phyloP scores from a whole-genome alignment of 768 basidiomycete species.

The Dioszegia aurantiaca region DNA sequence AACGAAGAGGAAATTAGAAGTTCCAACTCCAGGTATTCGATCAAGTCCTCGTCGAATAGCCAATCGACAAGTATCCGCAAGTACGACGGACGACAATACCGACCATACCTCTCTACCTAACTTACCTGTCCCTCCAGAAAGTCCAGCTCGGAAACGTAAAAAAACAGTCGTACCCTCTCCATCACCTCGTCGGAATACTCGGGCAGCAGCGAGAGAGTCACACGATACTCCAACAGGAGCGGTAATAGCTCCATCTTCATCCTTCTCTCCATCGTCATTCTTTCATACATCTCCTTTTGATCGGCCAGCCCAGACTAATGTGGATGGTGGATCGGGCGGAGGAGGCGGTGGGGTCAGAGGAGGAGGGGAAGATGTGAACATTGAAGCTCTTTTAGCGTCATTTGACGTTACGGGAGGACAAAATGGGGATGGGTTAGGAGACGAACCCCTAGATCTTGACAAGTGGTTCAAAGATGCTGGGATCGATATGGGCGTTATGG shows the following conservation, averaged over 20 bases:
- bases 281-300: neutral
- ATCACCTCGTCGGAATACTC: slow-evolving; percentile 11
- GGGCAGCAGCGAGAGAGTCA: slow-evolving; percentile 13
- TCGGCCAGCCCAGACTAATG: neutral
- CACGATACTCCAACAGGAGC: neutral
- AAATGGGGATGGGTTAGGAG: neutral
- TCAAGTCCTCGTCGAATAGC: slow-evolving; percentile 12
- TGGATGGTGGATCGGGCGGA: neutral
- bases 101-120: neutral
- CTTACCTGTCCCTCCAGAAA: slow-evolving; percentile 13
- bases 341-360: neutral
- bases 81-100: neutral
- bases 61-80: neutral
- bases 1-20: neutral
- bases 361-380: slow-evolving; percentile 23
- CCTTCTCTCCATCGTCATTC: neutral
- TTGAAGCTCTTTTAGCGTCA: slow-evolving; percentile 32
- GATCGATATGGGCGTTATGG: slow-evolving; percentile 29
- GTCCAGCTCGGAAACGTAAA: slow-evolving; percentile 27
- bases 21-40: neutral
- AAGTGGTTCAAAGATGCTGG: slow-evolving; percentile 19
- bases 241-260: neutral
- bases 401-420: slow-evolving; percentile 1
- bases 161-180: slow-evolving; percentile 12
- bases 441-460: slow-evolving; percentile 27